Percentiles rank a stretch among this genome's conserved stretches.
Evolutionary conservation across 208 protist genomes (phyloP).

Genomic region (Acanthamoeba healyi): DNA sequence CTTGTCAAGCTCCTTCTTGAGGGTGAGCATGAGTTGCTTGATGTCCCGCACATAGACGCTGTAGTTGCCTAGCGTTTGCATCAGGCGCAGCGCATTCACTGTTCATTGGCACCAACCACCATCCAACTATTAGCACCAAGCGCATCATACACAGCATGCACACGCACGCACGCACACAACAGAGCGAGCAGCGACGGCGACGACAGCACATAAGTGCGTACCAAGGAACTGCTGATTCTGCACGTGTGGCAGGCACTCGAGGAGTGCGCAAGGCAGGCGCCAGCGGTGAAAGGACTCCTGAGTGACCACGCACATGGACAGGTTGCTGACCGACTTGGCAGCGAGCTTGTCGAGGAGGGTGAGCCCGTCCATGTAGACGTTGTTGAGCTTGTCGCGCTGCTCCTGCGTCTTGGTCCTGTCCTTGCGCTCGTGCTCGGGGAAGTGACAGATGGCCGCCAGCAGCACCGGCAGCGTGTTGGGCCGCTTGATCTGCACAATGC

Average conservation of each 20-base stretch:
- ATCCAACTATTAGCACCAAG: background rate
- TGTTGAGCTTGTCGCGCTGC: conserved; percentile 36
- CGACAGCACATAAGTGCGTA: background rate
- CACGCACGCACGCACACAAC: no score
- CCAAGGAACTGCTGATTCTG: conserved; percentile 29
- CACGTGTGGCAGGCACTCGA: background rate
- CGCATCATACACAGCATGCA: no score
- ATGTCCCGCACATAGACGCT: conserved; percentile 40
- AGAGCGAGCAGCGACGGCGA: background rate
- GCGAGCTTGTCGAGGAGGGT: conserved; percentile 49
- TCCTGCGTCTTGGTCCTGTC: conserved; percentile 20
- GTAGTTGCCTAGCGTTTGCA: conserved; percentile 10
- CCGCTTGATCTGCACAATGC: conserved; percentile 35
- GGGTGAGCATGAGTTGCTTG: conserved; percentile 2
- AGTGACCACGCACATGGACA: conserved; percentile 10
- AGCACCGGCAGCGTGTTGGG: conserved; percentile 2
- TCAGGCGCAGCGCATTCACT: conserved; percentile 26
- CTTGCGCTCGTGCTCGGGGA: conserved; percentile 14
- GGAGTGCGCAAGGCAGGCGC: conserved; percentile 11
- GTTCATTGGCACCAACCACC: background rate
- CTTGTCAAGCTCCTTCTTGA: background rate
- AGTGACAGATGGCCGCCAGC: conserved; percentile 39
- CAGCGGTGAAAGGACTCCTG: conserved; percentile 21
- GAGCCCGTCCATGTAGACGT: conserved; percentile 43
- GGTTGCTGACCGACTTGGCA: conserved; percentile 13